Conservation (phyloP, 495 filamentous ascomycete genomes). For the Penicillium mononematosum region DNA sequence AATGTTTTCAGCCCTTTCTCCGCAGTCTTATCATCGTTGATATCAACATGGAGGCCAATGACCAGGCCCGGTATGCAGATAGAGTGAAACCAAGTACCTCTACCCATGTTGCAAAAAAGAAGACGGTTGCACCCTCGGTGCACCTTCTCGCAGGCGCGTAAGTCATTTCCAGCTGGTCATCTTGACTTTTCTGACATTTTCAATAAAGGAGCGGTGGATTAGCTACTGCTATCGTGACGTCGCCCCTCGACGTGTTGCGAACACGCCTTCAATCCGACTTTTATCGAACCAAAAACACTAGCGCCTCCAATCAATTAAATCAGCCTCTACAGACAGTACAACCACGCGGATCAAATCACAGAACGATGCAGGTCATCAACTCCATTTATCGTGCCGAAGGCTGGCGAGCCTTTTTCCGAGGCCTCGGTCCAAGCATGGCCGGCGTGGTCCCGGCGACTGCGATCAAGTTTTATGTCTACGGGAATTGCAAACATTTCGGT, state of each 20-base stretch:
- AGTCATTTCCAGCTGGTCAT: slow-evolving; percentile 29
- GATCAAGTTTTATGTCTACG: slow-evolving; percentile 88
- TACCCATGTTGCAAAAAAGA: slow-evolving; percentile 9
- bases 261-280: slow-evolving; percentile 87
- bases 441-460: slow-evolving; percentile 83
- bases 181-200: slow-evolving; percentile 9
- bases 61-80: too few species aligned
- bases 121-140: slow-evolving; percentile 55
- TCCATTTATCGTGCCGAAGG: slow-evolving; percentile 76
- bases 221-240: slow-evolving; percentile 77
- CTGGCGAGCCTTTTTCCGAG: slow-evolving; percentile 82
- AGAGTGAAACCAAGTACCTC: too few species aligned
- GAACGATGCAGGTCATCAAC: slow-evolving; percentile 78
- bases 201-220: slow-evolving; percentile 71
- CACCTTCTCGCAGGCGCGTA: slow-evolving; percentile 88
- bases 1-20: too few species aligned
- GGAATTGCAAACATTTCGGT: slow-evolving; percentile 78
- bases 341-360: slow-evolving; percentile 50
- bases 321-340: slow-evolving; percentile 30
- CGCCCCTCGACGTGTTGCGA: slow-evolving; percentile 85
- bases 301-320: neutral
- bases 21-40: too few species aligned
- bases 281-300: slow-evolving; percentile 51
- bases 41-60: too few species aligned
- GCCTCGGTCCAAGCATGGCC: slow-evolving; percentile 80